phyloP scores from a whole-genome alignment of 177 flowering plant genomes.

The Tripterygium wilfordii region DNA sequence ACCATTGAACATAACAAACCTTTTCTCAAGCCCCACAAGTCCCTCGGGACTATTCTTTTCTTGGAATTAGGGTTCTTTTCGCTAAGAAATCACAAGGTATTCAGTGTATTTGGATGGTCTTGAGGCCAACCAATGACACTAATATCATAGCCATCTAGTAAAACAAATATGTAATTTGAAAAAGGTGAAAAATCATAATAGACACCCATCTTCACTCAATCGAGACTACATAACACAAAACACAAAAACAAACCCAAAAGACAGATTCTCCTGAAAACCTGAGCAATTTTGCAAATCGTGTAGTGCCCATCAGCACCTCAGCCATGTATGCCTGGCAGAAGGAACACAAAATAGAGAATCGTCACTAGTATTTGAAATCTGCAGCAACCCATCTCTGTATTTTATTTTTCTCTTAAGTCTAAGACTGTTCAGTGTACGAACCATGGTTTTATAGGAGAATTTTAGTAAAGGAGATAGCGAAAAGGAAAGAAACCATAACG shows the following conservation, averaged over 20 bases:
- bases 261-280: slow-evolving; percentile 22
- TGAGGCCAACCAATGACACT: neutral
- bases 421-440: neutral
- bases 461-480: neutral
- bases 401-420: neutral
- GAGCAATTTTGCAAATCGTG: slow-evolving; percentile 39
- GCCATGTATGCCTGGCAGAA: slow-evolving; percentile 17
- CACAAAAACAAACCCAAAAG: neutral
- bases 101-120: neutral
- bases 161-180: neutral
- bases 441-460: neutral
- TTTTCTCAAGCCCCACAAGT: neutral
- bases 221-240: slow-evolving; percentile 37
- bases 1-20: neutral
- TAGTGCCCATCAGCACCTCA: slow-evolving; percentile 54
- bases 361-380: neutral
- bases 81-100: neutral
- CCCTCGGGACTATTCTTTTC: neutral
- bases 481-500: neutral
- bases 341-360: slow-evolving; percentile 15
- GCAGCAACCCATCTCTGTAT: neutral
- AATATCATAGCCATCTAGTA: neutral
- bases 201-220: slow-evolving; percentile 44
- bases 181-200: neutral
- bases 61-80: neutral